These are phyloP conservation scores for Pythium guiyangense DNA, from an alignment of 352 stramenopile species.

Conservation along the genomic window DNA sequence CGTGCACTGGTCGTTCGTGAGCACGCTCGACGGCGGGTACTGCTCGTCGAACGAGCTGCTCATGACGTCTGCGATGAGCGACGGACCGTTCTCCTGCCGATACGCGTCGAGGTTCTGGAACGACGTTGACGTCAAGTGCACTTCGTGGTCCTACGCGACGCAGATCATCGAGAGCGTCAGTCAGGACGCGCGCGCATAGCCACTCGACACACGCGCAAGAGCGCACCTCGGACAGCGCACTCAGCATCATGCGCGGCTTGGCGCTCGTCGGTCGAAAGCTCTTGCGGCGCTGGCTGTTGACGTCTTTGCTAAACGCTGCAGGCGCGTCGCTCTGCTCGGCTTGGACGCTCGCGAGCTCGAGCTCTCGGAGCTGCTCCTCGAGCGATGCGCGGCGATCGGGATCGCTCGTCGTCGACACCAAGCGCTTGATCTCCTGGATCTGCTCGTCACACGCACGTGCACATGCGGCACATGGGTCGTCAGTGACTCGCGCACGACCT, in stretches of 20 bases:
- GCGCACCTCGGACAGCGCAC: constrained; percentile 41
- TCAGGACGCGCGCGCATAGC: not conserved
- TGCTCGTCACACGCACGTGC: constrained; percentile 10
- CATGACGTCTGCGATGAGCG: constrained; percentile 55
- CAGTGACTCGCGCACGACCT: not conserved
- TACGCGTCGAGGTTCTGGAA: constrained; percentile 39
- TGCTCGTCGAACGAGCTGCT: constrained; percentile 62
- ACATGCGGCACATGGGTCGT: not conserved
- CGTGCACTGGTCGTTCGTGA: constrained; percentile 42
- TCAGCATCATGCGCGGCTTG: constrained; percentile 55
- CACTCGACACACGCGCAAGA: not conserved
- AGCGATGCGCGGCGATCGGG: constrained; percentile 43
- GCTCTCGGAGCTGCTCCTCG: constrained; percentile 62
- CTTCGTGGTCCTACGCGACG: constrained; percentile 40
- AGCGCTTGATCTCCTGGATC: constrained; percentile 74
- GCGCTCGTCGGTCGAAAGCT: constrained; percentile 66
- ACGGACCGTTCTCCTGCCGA: constrained; percentile 27
- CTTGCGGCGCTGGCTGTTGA: constrained; percentile 32
- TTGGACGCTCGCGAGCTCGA: constrained; percentile 58
- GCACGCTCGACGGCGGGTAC: constrained; percentile 41
- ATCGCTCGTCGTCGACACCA: constrained; percentile 72
- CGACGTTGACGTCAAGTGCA: constrained; percentile 32
- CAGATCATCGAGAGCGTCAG: not conserved
- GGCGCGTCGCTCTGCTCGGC: constrained; percentile 22
- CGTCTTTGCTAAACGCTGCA: constrained; percentile 3